Base-by-base conservation (phyloP, 108 stramenopile species). In the Thalassiosira profunda region DNA sequence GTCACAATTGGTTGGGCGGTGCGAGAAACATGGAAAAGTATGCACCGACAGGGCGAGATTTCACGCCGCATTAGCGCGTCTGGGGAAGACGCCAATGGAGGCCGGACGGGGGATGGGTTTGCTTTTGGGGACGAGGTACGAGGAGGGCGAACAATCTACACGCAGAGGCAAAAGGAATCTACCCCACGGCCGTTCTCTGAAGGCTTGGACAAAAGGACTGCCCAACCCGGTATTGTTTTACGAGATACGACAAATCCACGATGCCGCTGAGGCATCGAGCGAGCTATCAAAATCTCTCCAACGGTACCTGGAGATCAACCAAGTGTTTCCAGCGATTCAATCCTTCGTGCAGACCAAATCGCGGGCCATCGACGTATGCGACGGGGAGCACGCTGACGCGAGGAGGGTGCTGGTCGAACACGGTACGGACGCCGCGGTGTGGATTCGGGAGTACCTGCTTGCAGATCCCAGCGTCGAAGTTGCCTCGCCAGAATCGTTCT, bases 1-100 rank as follows among this genome's bases (percentile, higher is more conserved):
- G 15, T 25, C 53, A 21, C n/a, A n/a, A n/a, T 48, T 63, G 31
- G 30, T 80, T 42, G 67, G 77, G 20, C 34, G 55, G 25, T 79
- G 82, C 64, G 35, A 9, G 0, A 23, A 51, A 26, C 47, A 66
- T 55, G 70, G 64, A 40, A 75, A 79, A 7, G 70, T 88, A 2
- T 93, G 92, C 51, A 89, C 89, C 8, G 62, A 79, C 69, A 57
- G 92, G 29, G 84, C 82, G 48, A 76, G 78, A n/a, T 90, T 93
- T 73, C 85, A 86, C 59, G 54, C 80, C 7, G 56, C 68, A 0
- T 49, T 86, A 53, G 81, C 81, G 1, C 30, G 69, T 17, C 45
- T 86, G 24, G 75, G 85, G 12, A 47, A 43, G 58, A 83, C 70
- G 17, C 31, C 49, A 43, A 69, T 83, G 84, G 72, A 43, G 45